These are phyloP conservation scores for Ogataea saltuana DNA, from an alignment of 805 yeast genomes.

Conservation along the genomic window DNA sequence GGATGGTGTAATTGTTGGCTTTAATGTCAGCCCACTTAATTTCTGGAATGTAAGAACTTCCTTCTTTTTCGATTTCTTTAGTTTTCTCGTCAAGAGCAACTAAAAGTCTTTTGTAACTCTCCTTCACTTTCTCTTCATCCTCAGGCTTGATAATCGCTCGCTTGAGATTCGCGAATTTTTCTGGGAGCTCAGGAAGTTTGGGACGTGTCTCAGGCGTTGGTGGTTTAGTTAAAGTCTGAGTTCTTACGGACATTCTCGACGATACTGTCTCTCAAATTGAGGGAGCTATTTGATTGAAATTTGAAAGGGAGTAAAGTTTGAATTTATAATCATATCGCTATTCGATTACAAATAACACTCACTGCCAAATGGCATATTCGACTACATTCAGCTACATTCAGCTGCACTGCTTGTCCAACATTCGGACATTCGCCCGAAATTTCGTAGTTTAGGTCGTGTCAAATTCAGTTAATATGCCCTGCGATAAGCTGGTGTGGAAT, in stretches of 20 bases:
- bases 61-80: conserved; percentile 24
- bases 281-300: too few species aligned
- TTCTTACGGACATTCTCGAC: too few species aligned
- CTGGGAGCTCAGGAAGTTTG: conserved; percentile 1
- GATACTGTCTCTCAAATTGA: too few species aligned
- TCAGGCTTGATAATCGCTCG: conserved; percentile 28
- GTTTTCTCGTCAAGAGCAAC: conserved; percentile 27
- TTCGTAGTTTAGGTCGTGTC: too few species aligned
- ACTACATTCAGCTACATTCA: too few species aligned
- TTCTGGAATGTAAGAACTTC: conserved; percentile 28
- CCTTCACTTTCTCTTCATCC: conserved; percentile 30
- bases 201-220: not conserved
- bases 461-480: too few species aligned
- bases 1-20: conserved; percentile 13
- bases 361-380: too few species aligned
- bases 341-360: too few species aligned
- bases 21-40: conserved; percentile 27
- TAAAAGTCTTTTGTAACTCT: conserved; percentile 34
- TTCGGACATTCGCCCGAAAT: conserved; percentile 2
- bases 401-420: too few species aligned
- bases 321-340: too few species aligned
- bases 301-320: too few species aligned
- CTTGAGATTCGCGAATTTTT: conserved; percentile 17
- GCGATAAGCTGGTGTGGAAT: too few species aligned
- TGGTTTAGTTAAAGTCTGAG: not conserved